Percentiles rank a stretch among this genome's conserved stretches.
phyloP scores from a whole-genome alignment of 805 yeast genomes.

The Tetrapisispora fleetii region DNA sequence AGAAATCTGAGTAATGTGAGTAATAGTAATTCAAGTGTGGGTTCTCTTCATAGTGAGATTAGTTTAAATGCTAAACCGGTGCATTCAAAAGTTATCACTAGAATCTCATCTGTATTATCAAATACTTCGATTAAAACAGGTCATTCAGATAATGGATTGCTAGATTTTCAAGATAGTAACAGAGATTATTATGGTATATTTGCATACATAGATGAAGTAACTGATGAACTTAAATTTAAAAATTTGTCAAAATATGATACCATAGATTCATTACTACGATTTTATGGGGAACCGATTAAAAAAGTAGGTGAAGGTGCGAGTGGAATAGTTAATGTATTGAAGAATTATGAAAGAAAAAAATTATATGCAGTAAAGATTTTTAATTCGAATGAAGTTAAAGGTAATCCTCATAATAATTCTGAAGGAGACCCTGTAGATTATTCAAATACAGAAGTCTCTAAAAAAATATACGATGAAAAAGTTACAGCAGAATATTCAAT shows the following conservation, averaged over 20 bases:
- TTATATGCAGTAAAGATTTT: slow-evolving; percentile 84
- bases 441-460: not conserved
- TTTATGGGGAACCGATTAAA: slow-evolving; percentile 67
- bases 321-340: slow-evolving; percentile 79
- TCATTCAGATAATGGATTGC: not conserved
- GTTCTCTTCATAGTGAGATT: not conserved
- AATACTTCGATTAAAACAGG: not conserved
- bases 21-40: not conserved
- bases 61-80: not conserved
- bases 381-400: slow-evolving; percentile 3
- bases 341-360: slow-evolving; percentile 44
- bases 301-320: slow-evolving; percentile 89
- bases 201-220: not conserved
- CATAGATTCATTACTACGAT: slow-evolving; percentile 38
- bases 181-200: not conserved
- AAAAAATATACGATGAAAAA: slow-evolving; percentile 61
- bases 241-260: slow-evolving; percentile 32
- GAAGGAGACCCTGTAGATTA: slow-evolving; percentile 1
- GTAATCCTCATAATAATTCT: not conserved
- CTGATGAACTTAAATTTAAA: slow-evolving; percentile 13
- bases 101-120: not conserved
- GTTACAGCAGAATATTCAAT: slow-evolving; percentile 76
- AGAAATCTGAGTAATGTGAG: slow-evolving; percentile 1
- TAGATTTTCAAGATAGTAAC: not conserved
- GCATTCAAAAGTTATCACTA: not conserved